Base-by-base conservation (phyloP, 169 alveolate species). In the Eimeria falciformis region DNA sequence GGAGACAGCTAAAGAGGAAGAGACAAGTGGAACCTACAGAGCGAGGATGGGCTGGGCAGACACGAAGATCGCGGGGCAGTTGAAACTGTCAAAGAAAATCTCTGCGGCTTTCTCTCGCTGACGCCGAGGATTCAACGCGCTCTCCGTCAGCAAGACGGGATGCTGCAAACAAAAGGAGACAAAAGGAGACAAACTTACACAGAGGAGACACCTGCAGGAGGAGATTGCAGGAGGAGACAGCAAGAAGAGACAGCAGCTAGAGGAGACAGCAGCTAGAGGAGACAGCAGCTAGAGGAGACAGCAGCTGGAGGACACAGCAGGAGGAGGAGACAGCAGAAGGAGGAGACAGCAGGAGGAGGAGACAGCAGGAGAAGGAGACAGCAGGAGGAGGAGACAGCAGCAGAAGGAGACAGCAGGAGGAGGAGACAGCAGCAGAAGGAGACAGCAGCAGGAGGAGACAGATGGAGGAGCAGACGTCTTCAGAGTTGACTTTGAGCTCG, bases 81-180 rank as follows among this genome's bases (percentile, higher is more conserved):
- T 92, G 91, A 93, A 93, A 47, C 94, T 93, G 55, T 93, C 95
- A 53, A 99, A 99, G 99, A 98, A 98, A 92, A 98, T 98, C 95
- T 98, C 97, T 46, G 99, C 97, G 98, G 99, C 98, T 94, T 97
- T 97, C 95, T 99, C 99, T 84, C 99, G 97, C 94, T 98, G 98
- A 73, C 96, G 96, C 96, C 98, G 98, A 84, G 99, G 99, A 94
- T 98, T 99, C 95, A 98, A 96, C 40, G 99, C 99, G 50, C 99
- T 99, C 95, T 99, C 99, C 55, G 99, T 98, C 68, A 99, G 95
- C 77, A 99, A 95, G n/a, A 98, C 99, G 0, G 99, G 99, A 94
- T 98, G 99, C 91, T 99, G 93, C 75, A 55, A 17, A 17, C 5
- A 33, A 73, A 14, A 71, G 62, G 62, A 50, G 62, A 14, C 62